Evolutionary conservation across 2,329 filamentous ascomycete genomes (phyloP), one percentile per base, ranked within the genome.

Genomic region (Hypoxylon sp.): DNA sequence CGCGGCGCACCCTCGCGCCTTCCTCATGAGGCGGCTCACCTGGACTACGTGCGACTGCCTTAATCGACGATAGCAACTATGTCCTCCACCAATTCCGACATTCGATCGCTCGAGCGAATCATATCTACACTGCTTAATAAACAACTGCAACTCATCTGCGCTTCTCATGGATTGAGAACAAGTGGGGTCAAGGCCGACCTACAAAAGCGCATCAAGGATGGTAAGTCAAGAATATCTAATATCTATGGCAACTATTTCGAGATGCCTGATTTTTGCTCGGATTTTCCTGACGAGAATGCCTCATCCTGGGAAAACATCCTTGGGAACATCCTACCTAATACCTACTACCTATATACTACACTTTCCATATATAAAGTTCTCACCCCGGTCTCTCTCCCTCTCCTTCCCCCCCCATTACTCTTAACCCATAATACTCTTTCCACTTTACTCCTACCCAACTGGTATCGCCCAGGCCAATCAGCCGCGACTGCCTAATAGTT

Each of bases 121-220:
- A 71, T 78, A 52, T 69, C 69, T 31, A 74, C 71, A 8, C 69
- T 84, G 15, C 71, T 82, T 20, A 84, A 84, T 64, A 73, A 76
- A 13, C 86, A 92, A 63, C 81, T 97, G 37, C 89, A 91, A 63
- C 79, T 79, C 42, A 87, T 97, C 60, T 89, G 93, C 67, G 81
- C 84, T 57, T 77, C 82, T 54, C 90, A 96, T 73, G 82, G 85
- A 35, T 77, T 96, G 25, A 81, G 83, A 60, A 88, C 90, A 54
- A 89, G 87, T 19, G 94, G 94, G 13, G 87, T 94, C 65, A 99
- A 99, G 77, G 83, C 85, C 23, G 82, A 89, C 30, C 76, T 97
- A 52, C 91, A 96, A 72, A 75, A 76, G 51, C 87, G 93, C 64
- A 89, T 97, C 55, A 83, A 88, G 57, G 77, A 83, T 51, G 82